Evolutionary conservation across 345 rosid species (phyloP), one percentile per base, ranked within the genome.

Genomic region (Bruguiera parviflora): DNA sequence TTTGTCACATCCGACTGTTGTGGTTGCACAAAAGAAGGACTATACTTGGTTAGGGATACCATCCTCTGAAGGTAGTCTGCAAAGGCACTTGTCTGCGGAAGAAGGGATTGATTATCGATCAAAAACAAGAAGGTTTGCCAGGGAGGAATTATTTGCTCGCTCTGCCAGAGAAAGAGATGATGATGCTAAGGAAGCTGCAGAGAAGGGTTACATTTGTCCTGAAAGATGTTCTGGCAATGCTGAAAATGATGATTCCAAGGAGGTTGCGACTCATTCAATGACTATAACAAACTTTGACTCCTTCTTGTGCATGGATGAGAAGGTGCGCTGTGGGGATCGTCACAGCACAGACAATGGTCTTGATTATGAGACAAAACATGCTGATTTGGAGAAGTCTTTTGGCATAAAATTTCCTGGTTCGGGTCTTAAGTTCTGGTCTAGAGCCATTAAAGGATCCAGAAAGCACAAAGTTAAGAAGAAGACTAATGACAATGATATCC

Each of bases 31-130:
- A 75, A 94, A 94, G 83, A 94, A 83, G 74, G 98, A 94, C 79
- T 88, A 79, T 70, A 82, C 93, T 51, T 94, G 98, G 98, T 77
- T 94, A 67, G 98, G 98, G 39, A 84, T 91, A 76, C 96, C 97
- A 37, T 60, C 77, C 4, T 83, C 86, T 66, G 97, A 94, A 65
- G 80, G 71, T 61, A 69, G 83, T 78, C 68, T 79, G 25, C 89
- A 75, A 58, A 81, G 82, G 77, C 97, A 76, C 77, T 81, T 78
- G 37, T 88, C 97, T 60, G 81, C 81, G 49, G 96, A 91, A 76
- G 98, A 94, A 80, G 98, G 98, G 67, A 89, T 94, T 82, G 98
- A 91, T 80, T 81, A 81, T 78, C 96, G 98, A 25, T 89, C 98
- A 6, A 88, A 85, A 79, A 83, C 84, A 75, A 87, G 95, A 74